Conservation (phyloP, 2,329 filamentous ascomycete species). For the Cercospora zeae-maydis region DNA sequence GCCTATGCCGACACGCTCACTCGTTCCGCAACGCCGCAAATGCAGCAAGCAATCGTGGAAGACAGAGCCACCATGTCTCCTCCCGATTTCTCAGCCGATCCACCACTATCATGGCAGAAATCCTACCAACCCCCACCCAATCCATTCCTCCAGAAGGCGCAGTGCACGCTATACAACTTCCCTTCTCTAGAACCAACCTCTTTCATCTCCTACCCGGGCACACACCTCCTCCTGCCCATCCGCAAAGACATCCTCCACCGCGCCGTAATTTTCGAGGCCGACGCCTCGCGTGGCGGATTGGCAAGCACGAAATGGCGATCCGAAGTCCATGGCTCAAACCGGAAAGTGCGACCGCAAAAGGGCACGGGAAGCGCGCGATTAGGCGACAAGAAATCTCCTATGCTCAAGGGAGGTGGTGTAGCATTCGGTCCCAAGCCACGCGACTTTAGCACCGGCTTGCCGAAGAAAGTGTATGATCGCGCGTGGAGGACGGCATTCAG, state of each 20-base stretch:
- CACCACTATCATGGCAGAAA: constrained; percentile 12
- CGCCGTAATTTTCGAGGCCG: constrained; percentile 88
- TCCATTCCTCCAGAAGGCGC: constrained; percentile 59
- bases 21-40: constrained; percentile 32
- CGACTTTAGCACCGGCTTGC: constrained; percentile 81
- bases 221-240: constrained; percentile 81
- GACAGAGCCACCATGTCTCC: constrained; percentile 22
- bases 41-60: constrained; percentile 20
- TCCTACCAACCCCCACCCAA: constrained; percentile 26
- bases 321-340: constrained; percentile 78
- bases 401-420: constrained; percentile 81
- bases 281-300: constrained; percentile 80
- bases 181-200: constrained; percentile 79
- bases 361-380: constrained; percentile 75
- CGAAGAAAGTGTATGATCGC: constrained; percentile 87
- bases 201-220: constrained; percentile 72
- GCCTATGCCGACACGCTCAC: constrained; percentile 36
- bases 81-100: constrained; percentile 18
- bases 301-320: constrained; percentile 76
- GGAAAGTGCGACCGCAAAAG: constrained; percentile 83
- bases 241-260: constrained; percentile 89
- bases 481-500: constrained; percentile 92
- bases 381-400: constrained; percentile 76
- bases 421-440: constrained; percentile 85
- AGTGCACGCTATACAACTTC: constrained; percentile 85